phyloP scores from a whole-genome alignment of 2,329 filamentous ascomycete genomes.

The Diaporthe sp. region DNA sequence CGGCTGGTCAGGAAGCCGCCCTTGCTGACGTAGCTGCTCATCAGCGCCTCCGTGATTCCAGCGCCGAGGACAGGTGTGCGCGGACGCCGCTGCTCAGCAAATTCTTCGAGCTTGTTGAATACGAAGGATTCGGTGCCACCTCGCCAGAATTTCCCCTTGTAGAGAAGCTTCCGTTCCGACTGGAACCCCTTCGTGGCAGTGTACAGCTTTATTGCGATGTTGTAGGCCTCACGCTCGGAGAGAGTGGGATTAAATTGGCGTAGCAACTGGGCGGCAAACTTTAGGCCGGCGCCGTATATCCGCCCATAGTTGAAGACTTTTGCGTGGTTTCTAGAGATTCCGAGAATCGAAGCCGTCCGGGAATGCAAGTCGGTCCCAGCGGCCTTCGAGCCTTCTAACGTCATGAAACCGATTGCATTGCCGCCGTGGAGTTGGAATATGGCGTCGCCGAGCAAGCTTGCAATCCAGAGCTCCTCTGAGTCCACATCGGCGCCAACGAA shows the following conservation, averaged over 20 bases:
- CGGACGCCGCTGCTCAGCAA: constrained; percentile 92
- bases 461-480: constrained; percentile 98
- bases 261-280: constrained; percentile 89
- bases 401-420: constrained; percentile 99
- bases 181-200: constrained; percentile 90
- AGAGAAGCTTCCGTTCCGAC: constrained; percentile 77
- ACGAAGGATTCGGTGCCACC: constrained; percentile 97
- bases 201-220: constrained; percentile 84
- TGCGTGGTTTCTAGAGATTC: constrained; percentile 93
- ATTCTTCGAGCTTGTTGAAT: constrained; percentile 98
- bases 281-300: constrained; percentile 97
- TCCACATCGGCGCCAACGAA: constrained; percentile 99
- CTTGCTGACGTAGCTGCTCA: constrained; percentile 86
- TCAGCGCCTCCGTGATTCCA: constrained; percentile 94
- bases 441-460: constrained; percentile 91
- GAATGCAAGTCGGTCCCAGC: constrained; percentile 95
- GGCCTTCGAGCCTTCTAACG: constrained; percentile 92
- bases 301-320: constrained; percentile 99
- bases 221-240: constrained; percentile 80
- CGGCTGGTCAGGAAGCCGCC: constrained; percentile 94
- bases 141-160: constrained; percentile 87
- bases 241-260: constrained; percentile 92
- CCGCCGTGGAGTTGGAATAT: constrained; percentile 96
- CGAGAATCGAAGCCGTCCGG: constrained; percentile 89
- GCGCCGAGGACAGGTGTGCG: constrained; percentile 93